Evolutionary conservation across 768 basidiomycete species (phyloP), one percentile per base, ranked within the genome.

Genomic region (Tephrocybe sp.): DNA sequence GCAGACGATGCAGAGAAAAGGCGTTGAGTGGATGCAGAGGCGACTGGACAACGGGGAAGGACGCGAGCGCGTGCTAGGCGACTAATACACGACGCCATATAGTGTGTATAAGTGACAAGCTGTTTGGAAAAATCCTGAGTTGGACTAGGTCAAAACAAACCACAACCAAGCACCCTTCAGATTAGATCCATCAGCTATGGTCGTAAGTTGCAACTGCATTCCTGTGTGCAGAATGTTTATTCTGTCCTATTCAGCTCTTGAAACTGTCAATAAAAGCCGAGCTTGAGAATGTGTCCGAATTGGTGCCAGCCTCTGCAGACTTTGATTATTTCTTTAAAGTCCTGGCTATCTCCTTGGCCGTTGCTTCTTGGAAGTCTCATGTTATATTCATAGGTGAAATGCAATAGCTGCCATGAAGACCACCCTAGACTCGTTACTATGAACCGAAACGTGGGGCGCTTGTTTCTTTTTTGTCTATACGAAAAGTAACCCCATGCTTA

Each of bases 271-370:
- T 89, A 65, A 83, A 84, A 68, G 91, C 90, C 10, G 86, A 88
- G 3, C 76, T 93, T 39, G 88, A 92, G 64, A 85, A 87, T 57
- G 82, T 92, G 53, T 87, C 88, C 8, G 72, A 81, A 58, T 70
- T 93, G 23, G 68, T 70, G 44, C 90, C 90, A 26, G 75, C 78
- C n/a, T 66, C 73, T 3, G 75, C 83, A 26, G 78, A 84, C 56
- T 93, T 87, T 58, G 86, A 91, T 51, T 93, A 80, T 65, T 85
- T 87, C 73, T 92, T 93, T 72, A 65, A 85, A 73, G 89, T 88
- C 44, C n/a, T 53, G 23, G 23, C 41, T n/a, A 33, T 6, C 30
- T 32, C 40, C 39, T 30, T 26, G n/a, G 32, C 23, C 45, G 20
- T 31, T 17, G 6, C 11, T 45, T 17, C 23, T 35, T n/a, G 30